Evolutionary conservation across 495 filamentous ascomycete genomes (phyloP).

Genomic region (Delitschia confertaspora): DNA sequence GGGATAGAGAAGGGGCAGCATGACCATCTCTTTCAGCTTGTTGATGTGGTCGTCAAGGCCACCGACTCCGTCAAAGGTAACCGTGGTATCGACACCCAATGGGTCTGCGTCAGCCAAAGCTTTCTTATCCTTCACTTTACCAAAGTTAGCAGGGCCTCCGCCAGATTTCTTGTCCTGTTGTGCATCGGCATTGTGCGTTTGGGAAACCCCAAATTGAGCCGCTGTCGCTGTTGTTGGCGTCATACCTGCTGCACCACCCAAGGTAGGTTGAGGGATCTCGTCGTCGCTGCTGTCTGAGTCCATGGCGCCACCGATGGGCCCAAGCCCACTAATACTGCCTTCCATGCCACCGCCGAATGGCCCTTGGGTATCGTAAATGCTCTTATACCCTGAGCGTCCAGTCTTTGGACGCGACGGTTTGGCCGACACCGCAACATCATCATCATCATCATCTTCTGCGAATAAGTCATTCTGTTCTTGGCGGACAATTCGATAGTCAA

Average conservation of each 20-base stretch:
- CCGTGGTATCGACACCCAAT: conserved; percentile 78
- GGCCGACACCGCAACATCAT: conserved; percentile 46
- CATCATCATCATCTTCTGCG: conserved; percentile 65
- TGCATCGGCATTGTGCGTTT: conserved; percentile 56
- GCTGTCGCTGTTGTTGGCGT: conserved; percentile 58
- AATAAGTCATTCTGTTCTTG: conserved; percentile 59
- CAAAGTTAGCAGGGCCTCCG: conserved; percentile 74
- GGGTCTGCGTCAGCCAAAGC: conserved; percentile 86
- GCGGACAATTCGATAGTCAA: conserved; percentile 65
- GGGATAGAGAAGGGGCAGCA: conserved; percentile 83
- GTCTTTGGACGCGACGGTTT: conserved; percentile 62
- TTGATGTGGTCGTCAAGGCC: conserved; percentile 87
- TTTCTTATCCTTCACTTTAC: conserved; percentile 76
- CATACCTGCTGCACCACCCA: conserved; percentile 61
- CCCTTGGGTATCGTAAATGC: conserved; percentile 74
- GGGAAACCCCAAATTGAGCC: conserved; percentile 49
- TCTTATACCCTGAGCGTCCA: conserved; percentile 54
- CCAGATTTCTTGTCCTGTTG: conserved; percentile 43
- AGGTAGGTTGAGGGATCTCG: conserved; percentile 51
- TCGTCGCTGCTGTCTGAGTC: conserved; percentile 98
- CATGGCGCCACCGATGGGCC: conserved; percentile 64
- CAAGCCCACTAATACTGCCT: conserved; percentile 65
- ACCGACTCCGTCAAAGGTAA: conserved; percentile 88
- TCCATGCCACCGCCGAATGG: conserved; percentile 83
- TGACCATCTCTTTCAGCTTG: conserved; percentile 96